A percentile compares a stretch with the other conserved stretches of the same genome.
These are phyloP conservation scores for Calonectria pseudoturangicola DNA, from an alignment of 2,329 filamentous ascomycete genomes.

Conservation along the genomic window DNA sequence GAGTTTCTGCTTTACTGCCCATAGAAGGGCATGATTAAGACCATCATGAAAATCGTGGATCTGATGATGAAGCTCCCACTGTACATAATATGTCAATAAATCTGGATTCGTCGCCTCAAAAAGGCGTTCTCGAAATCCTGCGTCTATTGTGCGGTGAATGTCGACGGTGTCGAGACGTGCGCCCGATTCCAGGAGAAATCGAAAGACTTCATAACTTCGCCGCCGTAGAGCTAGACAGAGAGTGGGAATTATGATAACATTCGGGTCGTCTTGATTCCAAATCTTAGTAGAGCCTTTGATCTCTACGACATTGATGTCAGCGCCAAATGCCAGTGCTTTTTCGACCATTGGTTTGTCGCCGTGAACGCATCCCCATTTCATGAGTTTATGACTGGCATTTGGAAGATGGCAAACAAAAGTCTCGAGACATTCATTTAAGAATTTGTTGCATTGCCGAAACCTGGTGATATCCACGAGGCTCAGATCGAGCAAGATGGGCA, in stretches of 20 bases:
- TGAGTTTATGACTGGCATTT: not conserved
- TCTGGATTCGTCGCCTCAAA: not conserved
- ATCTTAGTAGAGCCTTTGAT: not conserved
- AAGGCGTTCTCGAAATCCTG: not conserved
- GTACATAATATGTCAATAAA: not conserved
- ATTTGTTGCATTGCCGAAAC: not conserved
- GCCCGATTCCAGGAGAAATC: not conserved
- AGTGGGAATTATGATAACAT: not conserved
- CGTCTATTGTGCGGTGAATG: not conserved
- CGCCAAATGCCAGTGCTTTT: not conserved
- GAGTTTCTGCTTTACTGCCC: not conserved
- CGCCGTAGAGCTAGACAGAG: not conserved
- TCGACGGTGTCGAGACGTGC: not conserved
- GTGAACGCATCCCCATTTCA: constrained; percentile 5
- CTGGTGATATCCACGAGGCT: not conserved
- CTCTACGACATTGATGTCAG: not conserved
- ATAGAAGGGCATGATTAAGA: not conserved
- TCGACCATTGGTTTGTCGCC: not conserved
- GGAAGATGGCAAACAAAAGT: not conserved
- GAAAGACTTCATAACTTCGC: not conserved
- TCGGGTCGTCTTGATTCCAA: not conserved
- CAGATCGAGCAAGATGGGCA: constrained; percentile 1
- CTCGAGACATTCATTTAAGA: not conserved
- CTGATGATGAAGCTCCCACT: not conserved
- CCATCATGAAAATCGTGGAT: not conserved